Base-by-base conservation (phyloP, 805 yeast species). In the Kodamaea jinghongensis region DNA sequence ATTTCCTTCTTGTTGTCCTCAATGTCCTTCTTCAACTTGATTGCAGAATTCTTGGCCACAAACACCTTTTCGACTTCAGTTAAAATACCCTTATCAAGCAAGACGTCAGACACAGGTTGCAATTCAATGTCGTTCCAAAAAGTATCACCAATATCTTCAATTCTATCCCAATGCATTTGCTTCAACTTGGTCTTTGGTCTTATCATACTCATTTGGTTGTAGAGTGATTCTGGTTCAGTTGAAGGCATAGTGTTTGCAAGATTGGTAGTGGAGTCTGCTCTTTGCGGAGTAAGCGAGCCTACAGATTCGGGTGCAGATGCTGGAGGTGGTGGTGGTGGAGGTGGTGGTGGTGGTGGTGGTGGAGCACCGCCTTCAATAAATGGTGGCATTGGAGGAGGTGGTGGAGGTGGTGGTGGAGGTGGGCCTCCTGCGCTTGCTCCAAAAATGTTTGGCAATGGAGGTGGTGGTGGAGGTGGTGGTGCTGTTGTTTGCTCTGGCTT, bases 141-240 rank as follows among this genome's bases (percentile, higher is more conserved):
- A 0, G 98, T 90, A 32, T 82, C 78, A 38, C 82, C 85, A 14
- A 93, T 83, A 43, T 81, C 75, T 25, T 91, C 96, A 28, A 95
- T 72, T 54, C 86, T 87, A 51, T 91, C 96, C 98, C 98, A 95
- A 59, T 93, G 99, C 70, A 93, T 75, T 58, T 91, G 99, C 58
- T 95, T 93, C 48, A 93, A 74, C 56, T 84, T 86, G 43, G 78
- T 73, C 54, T 78, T 80, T 3, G 95, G 90, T 46, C 87, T 55
- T 4, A 37, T 39, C 31, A 35, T 32, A 7, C 34, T 31, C 15
- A 38, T 31, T 9, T 32, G 35, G 27, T 32, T 32, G 28, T 32
- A 32, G 9, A 32, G 20, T 16, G 35, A 32, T 11, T 27, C 23
- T 11, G 35, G 13, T 7, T 32, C 35, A 12, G 34, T 31, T 4